Evolutionary conservation across 768 basidiomycete species (phyloP).

Genomic region (Xerocomus brunneocitrinus): DNA sequence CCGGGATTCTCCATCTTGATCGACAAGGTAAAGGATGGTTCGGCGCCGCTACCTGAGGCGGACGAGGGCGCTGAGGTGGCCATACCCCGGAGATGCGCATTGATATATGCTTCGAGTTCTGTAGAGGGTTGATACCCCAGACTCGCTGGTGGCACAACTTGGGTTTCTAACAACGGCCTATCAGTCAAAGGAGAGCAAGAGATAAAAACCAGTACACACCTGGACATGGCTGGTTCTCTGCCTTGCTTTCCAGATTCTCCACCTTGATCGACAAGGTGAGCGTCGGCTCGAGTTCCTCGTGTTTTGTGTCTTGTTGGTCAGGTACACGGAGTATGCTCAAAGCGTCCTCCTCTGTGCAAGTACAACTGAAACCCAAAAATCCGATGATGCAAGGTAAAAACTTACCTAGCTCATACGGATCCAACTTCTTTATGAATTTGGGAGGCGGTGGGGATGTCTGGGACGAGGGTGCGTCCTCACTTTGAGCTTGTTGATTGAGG

Average conservation of each 20-base stretch:
- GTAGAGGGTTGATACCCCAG: no score
- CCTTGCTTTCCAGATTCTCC: conserved; percentile 1
- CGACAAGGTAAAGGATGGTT: not conserved
- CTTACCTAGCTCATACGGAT: conserved; percentile 28
- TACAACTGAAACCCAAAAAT: not conserved
- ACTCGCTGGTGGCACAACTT: no score
- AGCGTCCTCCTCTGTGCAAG: conserved; percentile 23
- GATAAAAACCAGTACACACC: not conserved
- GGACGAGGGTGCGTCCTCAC: not conserved
- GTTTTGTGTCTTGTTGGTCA: conserved; percentile 1
- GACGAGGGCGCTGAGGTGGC: no score
- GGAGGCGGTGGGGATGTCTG: not conserved
- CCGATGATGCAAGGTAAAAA: not conserved
- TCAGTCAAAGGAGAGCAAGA: not conserved
- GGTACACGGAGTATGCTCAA: conserved; percentile 9
- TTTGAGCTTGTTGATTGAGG: not conserved
- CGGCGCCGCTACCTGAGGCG: not conserved
- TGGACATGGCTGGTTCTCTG: not conserved
- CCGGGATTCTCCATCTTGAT: conserved; percentile 5
- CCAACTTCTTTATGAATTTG: conserved; percentile 25
- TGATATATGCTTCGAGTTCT: no score
- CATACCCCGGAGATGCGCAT: no score
- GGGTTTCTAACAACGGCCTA: no score
- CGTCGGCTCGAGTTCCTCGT: not conserved
- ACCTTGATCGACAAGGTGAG: conserved; percentile 1